A percentile compares a stretch with the other conserved stretches of the same genome.
Evolutionary conservation across 2,329 filamentous ascomycete species (phyloP).

Genomic region (Pyrenophora graminea): DNA sequence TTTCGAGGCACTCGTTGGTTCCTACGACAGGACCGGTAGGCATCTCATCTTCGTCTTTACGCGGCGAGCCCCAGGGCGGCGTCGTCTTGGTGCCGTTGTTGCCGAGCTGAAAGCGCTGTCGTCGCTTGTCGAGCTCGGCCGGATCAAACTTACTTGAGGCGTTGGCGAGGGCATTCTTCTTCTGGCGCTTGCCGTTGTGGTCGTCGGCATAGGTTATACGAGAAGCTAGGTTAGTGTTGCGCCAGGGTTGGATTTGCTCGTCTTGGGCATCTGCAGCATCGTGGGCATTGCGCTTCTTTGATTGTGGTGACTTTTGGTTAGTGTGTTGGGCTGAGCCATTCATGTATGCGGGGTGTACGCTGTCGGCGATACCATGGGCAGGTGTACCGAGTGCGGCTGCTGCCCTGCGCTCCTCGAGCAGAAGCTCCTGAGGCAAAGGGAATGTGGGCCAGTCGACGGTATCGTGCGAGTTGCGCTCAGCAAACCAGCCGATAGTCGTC

Average conservation of each 20-base stretch:
- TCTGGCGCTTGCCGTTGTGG: slow-evolving; percentile 52
- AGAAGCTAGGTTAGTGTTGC: slow-evolving; percentile 72
- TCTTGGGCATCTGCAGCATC: slow-evolving; percentile 57
- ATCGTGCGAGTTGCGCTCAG: slow-evolving; percentile 72
- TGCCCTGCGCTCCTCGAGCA: slow-evolving; percentile 64
- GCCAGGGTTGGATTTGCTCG: slow-evolving; percentile 68
- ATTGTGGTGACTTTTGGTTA: slow-evolving; percentile 49
- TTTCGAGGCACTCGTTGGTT: slow-evolving; percentile 82
- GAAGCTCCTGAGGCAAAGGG: slow-evolving; percentile 82
- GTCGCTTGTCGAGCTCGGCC: slow-evolving; percentile 83
- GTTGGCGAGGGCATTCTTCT: slow-evolving; percentile 55
- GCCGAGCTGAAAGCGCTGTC: slow-evolving; percentile 76
- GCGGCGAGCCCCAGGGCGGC: slow-evolving; percentile 53
- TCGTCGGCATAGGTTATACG: slow-evolving; percentile 68
- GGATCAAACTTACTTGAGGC: slow-evolving; percentile 85
- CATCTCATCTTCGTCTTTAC: slow-evolving; percentile 55
- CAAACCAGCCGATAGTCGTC: slow-evolving; percentile 79
- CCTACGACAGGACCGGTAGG: slow-evolving; percentile 76
- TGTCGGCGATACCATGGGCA: slow-evolving; percentile 38
- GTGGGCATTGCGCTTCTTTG: slow-evolving; percentile 82
- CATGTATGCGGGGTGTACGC: slow-evolving; percentile 20
- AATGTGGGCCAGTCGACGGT: slow-evolving; percentile 80
- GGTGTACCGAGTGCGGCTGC: slow-evolving; percentile 27
- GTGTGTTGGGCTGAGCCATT: slow-evolving; percentile 25
- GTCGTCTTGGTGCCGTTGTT: slow-evolving; percentile 59